Percentiles rank a stretch among this genome's conserved stretches.
Conservation (phyloP, 2,329 filamentous ascomycete genomes). For the Fusarium metavorans region DNA sequence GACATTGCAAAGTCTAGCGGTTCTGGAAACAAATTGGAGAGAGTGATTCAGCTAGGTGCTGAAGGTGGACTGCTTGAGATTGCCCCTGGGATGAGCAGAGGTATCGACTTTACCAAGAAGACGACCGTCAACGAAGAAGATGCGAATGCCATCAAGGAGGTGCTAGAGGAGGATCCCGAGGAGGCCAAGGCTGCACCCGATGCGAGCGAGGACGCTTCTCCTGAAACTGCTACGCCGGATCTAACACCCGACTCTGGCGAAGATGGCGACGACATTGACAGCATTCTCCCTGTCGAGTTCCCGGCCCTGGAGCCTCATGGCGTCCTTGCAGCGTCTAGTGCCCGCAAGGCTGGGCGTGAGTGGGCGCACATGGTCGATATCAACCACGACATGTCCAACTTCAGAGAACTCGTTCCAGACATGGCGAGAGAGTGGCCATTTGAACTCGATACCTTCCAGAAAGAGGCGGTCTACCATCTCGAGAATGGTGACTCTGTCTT, state of each 20-base stretch:
- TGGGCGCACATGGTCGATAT: slow-evolving; percentile 99
- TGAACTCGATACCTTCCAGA: slow-evolving; percentile 97
- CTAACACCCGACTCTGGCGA: slow-evolving; percentile 54
- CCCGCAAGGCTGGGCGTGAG: slow-evolving; percentile 82
- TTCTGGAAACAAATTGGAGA: slow-evolving; percentile 74
- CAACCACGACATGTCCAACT: slow-evolving; percentile 93
- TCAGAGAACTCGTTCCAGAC: slow-evolving; percentile 90
- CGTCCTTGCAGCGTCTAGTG: slow-evolving; percentile 77
- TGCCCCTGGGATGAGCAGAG: slow-evolving; percentile 84
- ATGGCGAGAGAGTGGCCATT: slow-evolving; percentile 98
- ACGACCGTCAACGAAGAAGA: slow-evolving; percentile 68
- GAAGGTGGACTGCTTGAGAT: slow-evolving; percentile 84
- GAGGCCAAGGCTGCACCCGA: slow-evolving; percentile 47
- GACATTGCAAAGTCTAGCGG: slow-evolving; percentile 55
- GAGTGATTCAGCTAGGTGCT: slow-evolving; percentile 84
- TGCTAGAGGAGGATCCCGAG: slow-evolving; percentile 65
- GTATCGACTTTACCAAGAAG: slow-evolving; percentile 77
- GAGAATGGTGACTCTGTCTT: slow-evolving; percentile 98
- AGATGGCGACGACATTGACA: slow-evolving; percentile 79
- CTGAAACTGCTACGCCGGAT: slow-evolving; percentile 42
- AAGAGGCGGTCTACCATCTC: slow-evolving; percentile 97
- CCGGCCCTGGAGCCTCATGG: slow-evolving; percentile 88
- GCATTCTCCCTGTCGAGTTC: slow-evolving; percentile 90
- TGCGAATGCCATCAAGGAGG: slow-evolving; percentile 77
- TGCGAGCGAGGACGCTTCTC: slow-evolving; percentile 46